Conservation (phyloP, 2,329 filamentous ascomycete species). For the Claviceps sp. region DNA sequence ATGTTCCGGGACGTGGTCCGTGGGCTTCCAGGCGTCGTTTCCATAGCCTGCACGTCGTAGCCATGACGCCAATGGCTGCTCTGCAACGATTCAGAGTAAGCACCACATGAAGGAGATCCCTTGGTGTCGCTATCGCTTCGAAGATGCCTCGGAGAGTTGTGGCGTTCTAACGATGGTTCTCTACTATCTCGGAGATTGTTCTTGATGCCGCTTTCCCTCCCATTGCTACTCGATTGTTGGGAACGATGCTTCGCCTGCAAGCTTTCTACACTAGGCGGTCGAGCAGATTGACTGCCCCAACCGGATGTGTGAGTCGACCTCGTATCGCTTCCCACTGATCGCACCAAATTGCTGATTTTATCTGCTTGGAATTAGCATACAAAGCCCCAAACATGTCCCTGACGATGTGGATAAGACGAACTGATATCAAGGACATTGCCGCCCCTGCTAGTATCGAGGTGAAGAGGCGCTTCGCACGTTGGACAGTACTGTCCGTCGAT, state of each 20-base stretch:
- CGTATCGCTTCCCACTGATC: constrained; percentile 57
- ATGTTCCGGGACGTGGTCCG: constrained; percentile 67
- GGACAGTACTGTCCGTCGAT: constrained; percentile 91
- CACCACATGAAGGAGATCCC: constrained; percentile 59
- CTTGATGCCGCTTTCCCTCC: constrained; percentile 20
- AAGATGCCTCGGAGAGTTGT: constrained; percentile 41
- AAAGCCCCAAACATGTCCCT: constrained; percentile 10
- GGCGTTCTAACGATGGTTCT: constrained; percentile 33
- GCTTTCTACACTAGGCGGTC: constrained; percentile 37
- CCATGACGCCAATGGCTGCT: constrained; percentile 68
- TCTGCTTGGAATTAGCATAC: constrained; percentile 39
- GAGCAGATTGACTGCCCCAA: constrained; percentile 52
- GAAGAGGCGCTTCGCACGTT: constrained; percentile 80
- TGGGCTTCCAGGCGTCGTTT: constrained; percentile 66
- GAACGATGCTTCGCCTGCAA: constrained; percentile 21
- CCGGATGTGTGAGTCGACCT: constrained; percentile 39
- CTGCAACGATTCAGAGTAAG: constrained; percentile 66
- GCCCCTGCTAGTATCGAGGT: constrained; percentile 81
- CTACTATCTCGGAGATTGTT: constrained; percentile 35
- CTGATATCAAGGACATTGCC: constrained; percentile 88
- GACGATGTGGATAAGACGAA: constrained; percentile 24
- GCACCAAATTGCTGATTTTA: constrained; percentile 87
- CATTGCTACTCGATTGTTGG: constrained; percentile 16
- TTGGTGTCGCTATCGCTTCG: constrained; percentile 71
- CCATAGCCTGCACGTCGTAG: constrained; percentile 94